Conservation (phyloP, 148 eudicot genomes). For the Heliamphora exappendiculata region DNA sequence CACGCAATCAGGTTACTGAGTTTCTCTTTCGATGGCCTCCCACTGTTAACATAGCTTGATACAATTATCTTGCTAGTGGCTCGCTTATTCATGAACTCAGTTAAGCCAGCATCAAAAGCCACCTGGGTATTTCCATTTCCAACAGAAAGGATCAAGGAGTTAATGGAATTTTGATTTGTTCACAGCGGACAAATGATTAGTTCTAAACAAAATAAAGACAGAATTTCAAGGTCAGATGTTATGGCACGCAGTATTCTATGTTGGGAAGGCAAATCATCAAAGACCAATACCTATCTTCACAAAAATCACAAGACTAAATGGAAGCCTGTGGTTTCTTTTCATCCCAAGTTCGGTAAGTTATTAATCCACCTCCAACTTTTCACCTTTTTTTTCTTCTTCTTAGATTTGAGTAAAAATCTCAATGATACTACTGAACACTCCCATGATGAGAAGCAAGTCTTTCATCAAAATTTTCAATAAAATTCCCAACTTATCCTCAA, state of each 20-base stretch:
- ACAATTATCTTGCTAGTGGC: constrained; percentile 46
- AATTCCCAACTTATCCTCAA: too few relatives aligned
- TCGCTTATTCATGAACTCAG: constrained; percentile 31
- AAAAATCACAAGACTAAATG: too few relatives aligned
- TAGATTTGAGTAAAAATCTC: too few relatives aligned
- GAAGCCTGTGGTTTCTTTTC: too few relatives aligned
- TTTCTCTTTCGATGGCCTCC: constrained; percentile 32
- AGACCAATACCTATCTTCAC: not conserved
- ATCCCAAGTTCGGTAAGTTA: too few relatives aligned
- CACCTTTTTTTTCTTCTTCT: too few relatives aligned
- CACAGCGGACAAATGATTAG: not conserved
- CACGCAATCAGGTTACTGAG: constrained; percentile 36
- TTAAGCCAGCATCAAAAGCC: constrained; percentile 30
- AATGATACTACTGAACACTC: too few relatives aligned
- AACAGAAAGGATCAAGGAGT: not conserved
- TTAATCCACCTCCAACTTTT: too few relatives aligned
- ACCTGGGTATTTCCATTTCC: constrained; percentile 23
- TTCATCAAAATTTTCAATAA: too few relatives aligned
- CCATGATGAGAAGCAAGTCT: too few relatives aligned
- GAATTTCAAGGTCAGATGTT: not conserved
- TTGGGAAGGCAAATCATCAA: not conserved
- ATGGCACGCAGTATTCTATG: not conserved
- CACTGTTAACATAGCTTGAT: constrained; percentile 39
- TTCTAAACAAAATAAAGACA: not conserved
- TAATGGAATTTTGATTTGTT: not conserved